These are phyloP conservation scores for Sporothrix pseudoabietina DNA, from an alignment of 2,329 filamentous ascomycete species.

Conservation along the genomic window DNA sequence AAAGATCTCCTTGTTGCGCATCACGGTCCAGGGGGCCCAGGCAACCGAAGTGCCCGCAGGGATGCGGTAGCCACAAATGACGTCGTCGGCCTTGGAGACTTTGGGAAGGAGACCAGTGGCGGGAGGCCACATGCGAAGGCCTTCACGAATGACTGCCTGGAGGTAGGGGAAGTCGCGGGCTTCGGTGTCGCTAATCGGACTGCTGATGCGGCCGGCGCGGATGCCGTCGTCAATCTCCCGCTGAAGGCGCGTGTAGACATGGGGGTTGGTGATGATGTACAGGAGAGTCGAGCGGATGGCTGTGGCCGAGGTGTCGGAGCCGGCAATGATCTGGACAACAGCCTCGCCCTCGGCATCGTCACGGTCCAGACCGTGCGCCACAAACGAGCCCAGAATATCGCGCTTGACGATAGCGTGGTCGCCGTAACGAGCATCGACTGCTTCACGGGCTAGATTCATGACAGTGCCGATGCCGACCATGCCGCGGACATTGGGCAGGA, in stretches of 20 bases:
- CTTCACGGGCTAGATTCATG: slow-evolving; percentile 35
- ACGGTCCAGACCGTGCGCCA: slow-evolving; percentile 45
- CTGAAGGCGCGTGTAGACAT: slow-evolving; percentile 36
- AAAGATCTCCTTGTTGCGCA: slow-evolving; percentile 44
- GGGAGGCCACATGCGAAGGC: slow-evolving; percentile 51
- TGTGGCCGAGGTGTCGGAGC: slow-evolving; percentile 40
- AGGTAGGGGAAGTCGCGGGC: slow-evolving; percentile 50
- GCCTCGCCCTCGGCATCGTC: slow-evolving; percentile 50
- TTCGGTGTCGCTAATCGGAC: slow-evolving; percentile 44
- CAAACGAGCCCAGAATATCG: slow-evolving; percentile 47
- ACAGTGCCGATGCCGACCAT: slow-evolving; percentile 34
- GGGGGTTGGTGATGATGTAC: slow-evolving; percentile 37
- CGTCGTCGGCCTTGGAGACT: slow-evolving; percentile 44
- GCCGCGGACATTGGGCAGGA: slow-evolving; percentile 33
- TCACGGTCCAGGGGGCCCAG: slow-evolving; percentile 38
- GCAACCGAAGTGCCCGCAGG: slow-evolving; percentile 49
- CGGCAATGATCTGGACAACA: slow-evolving; percentile 44
- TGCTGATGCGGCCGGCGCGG: slow-evolving; percentile 37
- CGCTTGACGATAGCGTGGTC: slow-evolving; percentile 34
- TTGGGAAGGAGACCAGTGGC: slow-evolving; percentile 40
- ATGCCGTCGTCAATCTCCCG: slow-evolving; percentile 45
- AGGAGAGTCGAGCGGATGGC: slow-evolving; percentile 38
- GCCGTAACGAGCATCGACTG: slow-evolving; percentile 34
- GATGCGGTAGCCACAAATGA: slow-evolving; percentile 46
- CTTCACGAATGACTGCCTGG: slow-evolving; percentile 54